A percentile compares a stretch with the other conserved stretches of the same genome.
Conservation (phyloP, 257 asterid genomes). For the Scutellaria minor region DNA sequence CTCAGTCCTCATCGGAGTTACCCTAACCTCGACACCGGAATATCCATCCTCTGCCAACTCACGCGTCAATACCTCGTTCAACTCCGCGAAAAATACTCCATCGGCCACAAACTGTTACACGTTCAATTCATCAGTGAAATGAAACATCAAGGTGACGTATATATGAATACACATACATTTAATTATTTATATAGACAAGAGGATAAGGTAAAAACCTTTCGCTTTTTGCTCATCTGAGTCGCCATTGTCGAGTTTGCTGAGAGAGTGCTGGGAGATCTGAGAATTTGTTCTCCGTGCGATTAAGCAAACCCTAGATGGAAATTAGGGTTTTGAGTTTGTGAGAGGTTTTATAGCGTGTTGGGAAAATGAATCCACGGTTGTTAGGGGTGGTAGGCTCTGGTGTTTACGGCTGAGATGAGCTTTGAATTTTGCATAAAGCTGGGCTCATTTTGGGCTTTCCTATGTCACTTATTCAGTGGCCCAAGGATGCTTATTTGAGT, state of each 20-base stretch:
- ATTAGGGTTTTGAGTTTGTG: constrained; percentile 36
- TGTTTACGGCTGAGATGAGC: constrained; percentile 21
- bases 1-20: constrained; percentile 83
- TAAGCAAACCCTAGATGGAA: constrained; percentile 21
- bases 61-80: constrained; percentile 69
- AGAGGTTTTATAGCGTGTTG: not conserved
- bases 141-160: not conserved
- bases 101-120: constrained; percentile 64
- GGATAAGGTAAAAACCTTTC: constrained; percentile 40
- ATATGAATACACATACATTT: not conserved
- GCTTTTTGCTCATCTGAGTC: constrained; percentile 57
- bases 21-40: constrained; percentile 82
- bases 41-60: constrained; percentile 78
- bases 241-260: constrained; percentile 40
- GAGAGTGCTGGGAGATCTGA: constrained; percentile 15
- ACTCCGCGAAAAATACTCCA: constrained; percentile 72
- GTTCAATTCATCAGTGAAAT: constrained; percentile 14
- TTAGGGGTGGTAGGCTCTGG: not conserved
- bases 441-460: not conserved
- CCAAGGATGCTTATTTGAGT: not conserved
- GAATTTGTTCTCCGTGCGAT: not conserved
- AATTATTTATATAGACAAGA: not conserved
- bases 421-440: not conserved
- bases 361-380: constrained; percentile 22
- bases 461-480: not conserved